A percentile compares a stretch with the other conserved stretches of the same genome.
These are phyloP conservation scores for Boletus smithii DNA, from an alignment of 1,284 basidiomycete species.

Conservation along the genomic window DNA sequence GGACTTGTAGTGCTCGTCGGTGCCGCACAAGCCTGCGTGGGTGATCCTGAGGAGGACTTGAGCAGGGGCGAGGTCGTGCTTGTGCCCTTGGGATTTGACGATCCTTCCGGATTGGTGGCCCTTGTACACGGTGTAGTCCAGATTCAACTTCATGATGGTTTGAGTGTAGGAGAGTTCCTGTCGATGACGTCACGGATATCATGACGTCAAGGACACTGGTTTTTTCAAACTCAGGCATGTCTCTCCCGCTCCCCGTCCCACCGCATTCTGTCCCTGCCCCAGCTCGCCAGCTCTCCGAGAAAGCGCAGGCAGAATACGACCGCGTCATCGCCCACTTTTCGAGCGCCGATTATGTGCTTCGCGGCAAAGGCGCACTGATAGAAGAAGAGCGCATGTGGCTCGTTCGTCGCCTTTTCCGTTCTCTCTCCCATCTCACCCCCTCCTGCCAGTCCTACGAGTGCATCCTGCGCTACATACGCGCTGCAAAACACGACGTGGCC, in stretches of 20 bases:
- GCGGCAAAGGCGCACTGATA: conserved; percentile 42
- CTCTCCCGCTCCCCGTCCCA: conserved; percentile 35
- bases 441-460: conserved; percentile 58
- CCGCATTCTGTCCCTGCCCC: conserved; percentile 31
- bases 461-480: conserved; percentile 65
- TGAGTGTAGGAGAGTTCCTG: background rate
- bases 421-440: background rate
- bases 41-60: conserved; percentile 40
- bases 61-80: conserved; percentile 21
- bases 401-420: conserved; percentile 35
- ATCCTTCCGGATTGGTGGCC: conserved; percentile 21
- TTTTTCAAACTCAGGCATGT: no score
- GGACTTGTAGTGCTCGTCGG: conserved; percentile 41
- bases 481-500: conserved; percentile 62
- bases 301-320: conserved; percentile 51
- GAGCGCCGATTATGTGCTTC: conserved; percentile 48
- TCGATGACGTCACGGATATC: background rate
- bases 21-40: conserved; percentile 46
- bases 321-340: conserved; percentile 60
- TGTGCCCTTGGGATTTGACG: conserved; percentile 16
- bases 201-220: no score
- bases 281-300: conserved; percentile 33
- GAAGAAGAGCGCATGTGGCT: conserved; percentile 77
- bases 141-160: conserved; percentile 16
- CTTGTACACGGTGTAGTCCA: conserved; percentile 32